Conservation (phyloP, 352 stramenopile species). For the Phytophthora pseudosyringae region DNA sequence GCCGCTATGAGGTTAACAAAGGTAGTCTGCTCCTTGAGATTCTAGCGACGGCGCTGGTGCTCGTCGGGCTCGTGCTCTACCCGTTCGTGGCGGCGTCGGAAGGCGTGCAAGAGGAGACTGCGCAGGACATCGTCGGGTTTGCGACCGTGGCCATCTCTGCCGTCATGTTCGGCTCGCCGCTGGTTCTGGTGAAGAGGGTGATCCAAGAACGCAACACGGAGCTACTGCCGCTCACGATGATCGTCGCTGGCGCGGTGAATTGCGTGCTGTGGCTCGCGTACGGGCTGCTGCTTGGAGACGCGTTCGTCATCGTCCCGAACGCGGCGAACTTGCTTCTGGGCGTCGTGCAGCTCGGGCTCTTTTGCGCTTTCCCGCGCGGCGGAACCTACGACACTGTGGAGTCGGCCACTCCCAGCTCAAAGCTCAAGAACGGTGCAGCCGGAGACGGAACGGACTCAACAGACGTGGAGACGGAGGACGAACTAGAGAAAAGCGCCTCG, state of each 20-base stretch:
- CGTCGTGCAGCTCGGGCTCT: slow-evolving; percentile 58
- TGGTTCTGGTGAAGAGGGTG: slow-evolving; percentile 56
- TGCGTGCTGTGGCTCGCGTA: slow-evolving; percentile 62
- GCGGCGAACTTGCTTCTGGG: slow-evolving; percentile 64
- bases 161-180: slow-evolving; percentile 72
- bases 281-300: slow-evolving; percentile 53
- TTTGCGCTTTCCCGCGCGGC: slow-evolving; percentile 38
- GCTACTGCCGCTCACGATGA: slow-evolving; percentile 56
- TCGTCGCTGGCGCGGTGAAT: slow-evolving; percentile 55
- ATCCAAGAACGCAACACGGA: slow-evolving; percentile 50
- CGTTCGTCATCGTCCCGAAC: slow-evolving; percentile 71
- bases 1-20: slow-evolving; percentile 32
- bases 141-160: slow-evolving; percentile 56
- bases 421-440: slow-evolving; percentile 9
- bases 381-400: slow-evolving; percentile 44
- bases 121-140: slow-evolving; percentile 59
- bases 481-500: slow-evolving; percentile 24
- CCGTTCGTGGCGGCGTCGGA: slow-evolving; percentile 38
- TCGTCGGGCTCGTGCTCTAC: slow-evolving; percentile 45
- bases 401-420: slow-evolving; percentile 11
- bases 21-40: slow-evolving; percentile 36
- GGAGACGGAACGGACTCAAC: slow-evolving; percentile 9
- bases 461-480: slow-evolving; percentile 9
- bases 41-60: slow-evolving; percentile 20
- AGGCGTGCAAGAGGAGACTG: slow-evolving; percentile 11